Base-by-base conservation (phyloP, 2,329 filamentous ascomycete species). In the Aureobasidium sp. region DNA sequence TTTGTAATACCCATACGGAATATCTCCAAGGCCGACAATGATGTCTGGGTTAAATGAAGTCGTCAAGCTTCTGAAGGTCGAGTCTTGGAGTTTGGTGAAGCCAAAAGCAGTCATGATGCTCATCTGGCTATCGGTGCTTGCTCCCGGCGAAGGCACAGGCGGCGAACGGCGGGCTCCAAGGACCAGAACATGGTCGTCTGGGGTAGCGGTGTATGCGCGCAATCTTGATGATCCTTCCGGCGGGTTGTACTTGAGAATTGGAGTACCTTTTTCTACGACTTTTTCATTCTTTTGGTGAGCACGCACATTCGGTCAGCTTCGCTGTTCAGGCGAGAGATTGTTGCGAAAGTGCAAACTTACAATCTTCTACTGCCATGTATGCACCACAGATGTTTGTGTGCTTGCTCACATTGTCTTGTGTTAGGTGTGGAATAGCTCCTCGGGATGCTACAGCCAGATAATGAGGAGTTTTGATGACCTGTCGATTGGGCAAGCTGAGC, bases 331-430 rank as follows among this genome's bases (percentile, higher is more conserved):
- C 44, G 55, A 48, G 7, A 61, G 61, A 37, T 32, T 55, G n/a
- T 59, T 32, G 26, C 46, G 34, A 55, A 61, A 57, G 53, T 62
- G 26, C 36, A 29, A 51, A 74, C 89, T 75, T 81, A 97, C 94
- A 97, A 75, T 99, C 94, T 79, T 99, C 94, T 32, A 97, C 78
- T 0, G 88, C 90, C 70, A 94, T 79, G 72, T 96, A 96, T 3
- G 90, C 81, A 29, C 88, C 89, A 32, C 79, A 78, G 63, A 95
- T 79, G 5, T 82, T 73, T 0, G 87, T 86, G 69, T 88, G 80
- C 61, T 84, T 86, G 44, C 76, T 73, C 66, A 94, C 79, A 65
- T 88, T 88, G 78, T 99, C 94, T 43, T 92, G 92, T 3, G 92
- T 89, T 66, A 99, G 77, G 76, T 99, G 94, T 57, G 94, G 92